Percentiles rank a stretch among this genome's conserved stretches.
Evolutionary conservation across 805 yeast species (phyloP).

Genomic region (Pichia exigua): DNA sequence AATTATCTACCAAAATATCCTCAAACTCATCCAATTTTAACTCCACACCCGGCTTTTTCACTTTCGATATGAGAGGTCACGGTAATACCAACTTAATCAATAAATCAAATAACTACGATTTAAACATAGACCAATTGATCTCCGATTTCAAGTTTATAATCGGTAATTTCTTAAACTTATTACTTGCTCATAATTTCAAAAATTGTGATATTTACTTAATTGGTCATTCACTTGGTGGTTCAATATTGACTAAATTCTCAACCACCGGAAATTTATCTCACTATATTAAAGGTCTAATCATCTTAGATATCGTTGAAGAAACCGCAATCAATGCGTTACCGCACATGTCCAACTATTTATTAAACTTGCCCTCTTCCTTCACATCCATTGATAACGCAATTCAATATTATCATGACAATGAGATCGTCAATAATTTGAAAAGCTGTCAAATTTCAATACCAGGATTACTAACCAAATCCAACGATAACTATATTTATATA

Average conservation of each 20-base stretch:
- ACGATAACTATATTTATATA: slow-evolving; percentile 41
- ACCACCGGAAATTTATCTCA: slow-evolving; percentile 8
- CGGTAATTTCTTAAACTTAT: slow-evolving; percentile 27
- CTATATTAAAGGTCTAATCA: slow-evolving; percentile 55
- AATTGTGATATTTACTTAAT: slow-evolving; percentile 44
- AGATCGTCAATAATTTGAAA: slow-evolving; percentile 42
- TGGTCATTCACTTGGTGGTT: slow-evolving; percentile 93
- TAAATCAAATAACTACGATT: slow-evolving; percentile 24
- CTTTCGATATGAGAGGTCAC: slow-evolving; percentile 84
- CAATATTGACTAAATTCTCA: slow-evolving; percentile 54
- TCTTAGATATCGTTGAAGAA: slow-evolving; percentile 92
- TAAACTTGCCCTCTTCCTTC: slow-evolving; percentile 58
- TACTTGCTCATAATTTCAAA: slow-evolving; percentile 2
- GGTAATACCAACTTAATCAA: slow-evolving; percentile 41
- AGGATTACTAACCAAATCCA: slow-evolving; percentile 35
- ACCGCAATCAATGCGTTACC: slow-evolving; percentile 67
- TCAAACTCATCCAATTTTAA: slow-evolving; percentile 26
- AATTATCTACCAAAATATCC: slow-evolving; percentile 33
- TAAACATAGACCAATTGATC: slow-evolving; percentile 43
- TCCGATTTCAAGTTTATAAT: slow-evolving; percentile 51
- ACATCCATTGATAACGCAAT: slow-evolving; percentile 49
- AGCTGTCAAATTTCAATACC: slow-evolving; percentile 82
- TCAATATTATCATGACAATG: slow-evolving; percentile 68
- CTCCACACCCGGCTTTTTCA: slow-evolving; percentile 50
- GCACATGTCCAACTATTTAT: slow-evolving; percentile 60